Evolutionary conservation across 768 basidiomycete genomes (phyloP), one percentile per base, ranked within the genome.

Genomic region (Clavulina sp.): DNA sequence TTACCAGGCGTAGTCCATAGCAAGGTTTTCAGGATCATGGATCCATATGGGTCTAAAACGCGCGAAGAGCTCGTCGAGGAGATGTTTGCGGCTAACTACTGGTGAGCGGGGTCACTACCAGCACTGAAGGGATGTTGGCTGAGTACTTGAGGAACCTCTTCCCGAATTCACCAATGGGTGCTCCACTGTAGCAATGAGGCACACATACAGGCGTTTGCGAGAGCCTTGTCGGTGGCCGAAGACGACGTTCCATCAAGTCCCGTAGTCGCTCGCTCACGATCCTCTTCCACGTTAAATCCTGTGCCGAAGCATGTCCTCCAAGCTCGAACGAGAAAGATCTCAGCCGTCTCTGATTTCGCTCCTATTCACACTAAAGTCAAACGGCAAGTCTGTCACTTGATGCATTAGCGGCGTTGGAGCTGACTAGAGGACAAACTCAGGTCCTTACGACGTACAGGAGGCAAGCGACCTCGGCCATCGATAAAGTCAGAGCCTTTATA

Each of bases 341-440:
- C 83, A 48, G 85, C 86, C 1, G 66, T 87, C 48, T 83, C 80
- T 1, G 88, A 92, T 62, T 89, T 87, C 58, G 86, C 91, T 4
- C 95, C 93, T 0, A 77, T 96, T 24, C 86, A 95, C 62, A 66
- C 87, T 57, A 81, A 72, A 61, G 80, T 96, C 19, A 80, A 76
- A 63, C 77, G 74, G 86, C 86, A 57, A 52, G 68, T 55, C 7
- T 7, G 18, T 16, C 16, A 18, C 31, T 1, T 1, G 7, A 7
- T 34, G 16, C 2, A 1, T 34, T 2, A 29, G 7, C 48, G 6
- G 7, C 16, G 9, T 7, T 49, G 28, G 6, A 9, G 7, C 16
- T 26, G 16, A 7, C 9, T 38, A 38, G 9, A 7, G 34, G 9
- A 7, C 34, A 7, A 7, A 38, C 7, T 19, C 7, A 7, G 7